Conservation (phyloP, 768 basidiomycete species). For the Leccinum variicolor region DNA sequence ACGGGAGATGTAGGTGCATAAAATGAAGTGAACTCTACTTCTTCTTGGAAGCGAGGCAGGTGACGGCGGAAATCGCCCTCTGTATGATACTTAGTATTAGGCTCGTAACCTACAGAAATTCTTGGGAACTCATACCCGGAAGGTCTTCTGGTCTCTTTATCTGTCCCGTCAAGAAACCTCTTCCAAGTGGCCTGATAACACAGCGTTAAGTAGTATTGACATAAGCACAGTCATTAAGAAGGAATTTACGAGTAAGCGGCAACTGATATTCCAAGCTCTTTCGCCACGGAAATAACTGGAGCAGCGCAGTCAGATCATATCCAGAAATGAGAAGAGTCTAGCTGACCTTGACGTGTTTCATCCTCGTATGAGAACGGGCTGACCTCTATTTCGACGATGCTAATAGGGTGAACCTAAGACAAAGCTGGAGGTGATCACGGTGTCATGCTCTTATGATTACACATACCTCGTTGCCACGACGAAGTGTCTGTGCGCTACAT, state of each 20-base stretch:
- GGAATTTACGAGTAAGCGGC: constrained; percentile 53
- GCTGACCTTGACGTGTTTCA: constrained; percentile 42
- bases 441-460: not conserved
- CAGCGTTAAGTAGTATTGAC: not conserved
- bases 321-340: not conserved
- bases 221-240: not conserved
- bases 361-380: constrained; percentile 59
- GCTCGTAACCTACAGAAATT: not conserved
- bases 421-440: not conserved
- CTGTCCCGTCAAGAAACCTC: constrained; percentile 50
- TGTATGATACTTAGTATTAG: constrained; percentile 5
- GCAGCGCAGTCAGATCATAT: not conserved
- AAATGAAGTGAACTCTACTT: constrained; percentile 20
- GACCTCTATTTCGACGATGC: constrained; percentile 64
- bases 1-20: not conserved
- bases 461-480: constrained; percentile 29
- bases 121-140: constrained; percentile 15
- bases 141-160: constrained; percentile 40
- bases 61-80: constrained; percentile 40
- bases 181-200: constrained; percentile 45
- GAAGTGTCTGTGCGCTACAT: constrained; percentile 47
- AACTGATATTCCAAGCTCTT: constrained; percentile 56
- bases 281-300: constrained; percentile 48
- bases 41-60: constrained; percentile 45
- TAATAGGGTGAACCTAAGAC: constrained; percentile 48